Percentiles rank a stretch among this genome's conserved stretches.
These are phyloP conservation scores for Dendryphion nanum DNA, from an alignment of 2,329 filamentous ascomycete genomes.

Conservation along the genomic window DNA sequence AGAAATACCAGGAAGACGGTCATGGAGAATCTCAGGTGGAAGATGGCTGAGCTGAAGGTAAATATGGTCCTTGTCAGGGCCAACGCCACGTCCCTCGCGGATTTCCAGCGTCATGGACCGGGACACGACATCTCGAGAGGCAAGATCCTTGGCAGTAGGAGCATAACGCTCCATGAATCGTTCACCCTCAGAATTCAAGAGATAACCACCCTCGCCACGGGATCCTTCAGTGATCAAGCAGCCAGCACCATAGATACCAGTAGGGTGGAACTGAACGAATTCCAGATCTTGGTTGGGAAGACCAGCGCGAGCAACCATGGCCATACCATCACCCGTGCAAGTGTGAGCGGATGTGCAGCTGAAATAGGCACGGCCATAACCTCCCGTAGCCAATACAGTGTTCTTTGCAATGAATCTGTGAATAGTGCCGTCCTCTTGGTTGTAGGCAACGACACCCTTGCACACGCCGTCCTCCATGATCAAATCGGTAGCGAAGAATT, in stretches of 20 bases:
- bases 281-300: constrained; percentile 99
- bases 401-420: constrained; percentile 96
- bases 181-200: constrained; percentile 50
- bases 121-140: constrained; percentile 49
- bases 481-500: constrained; percentile 95
- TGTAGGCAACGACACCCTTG: constrained; percentile 95
- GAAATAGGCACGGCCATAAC: constrained; percentile 98
- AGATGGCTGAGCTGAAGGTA: constrained; percentile 50
- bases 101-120: constrained; percentile 52
- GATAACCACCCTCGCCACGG: constrained; percentile 51
- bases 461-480: constrained; percentile 98
- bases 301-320: constrained; percentile 96
- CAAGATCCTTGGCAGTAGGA: constrained; percentile 51
- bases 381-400: constrained; percentile 94
- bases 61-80: constrained; percentile 48
- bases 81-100: constrained; percentile 46
- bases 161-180: constrained; percentile 55
- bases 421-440: constrained; percentile 96
- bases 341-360: constrained; percentile 97
- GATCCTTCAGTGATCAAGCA: constrained; percentile 90
- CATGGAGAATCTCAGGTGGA: constrained; percentile 47
- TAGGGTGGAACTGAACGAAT: constrained; percentile 99
- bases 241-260: constrained; percentile 97
- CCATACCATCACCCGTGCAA: constrained; percentile 98
- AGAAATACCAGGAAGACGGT: constrained; percentile 50